Evolutionary conservation across 2,329 filamentous ascomycete species (phyloP).

Genomic region (Talaromyces islandicus): DNA sequence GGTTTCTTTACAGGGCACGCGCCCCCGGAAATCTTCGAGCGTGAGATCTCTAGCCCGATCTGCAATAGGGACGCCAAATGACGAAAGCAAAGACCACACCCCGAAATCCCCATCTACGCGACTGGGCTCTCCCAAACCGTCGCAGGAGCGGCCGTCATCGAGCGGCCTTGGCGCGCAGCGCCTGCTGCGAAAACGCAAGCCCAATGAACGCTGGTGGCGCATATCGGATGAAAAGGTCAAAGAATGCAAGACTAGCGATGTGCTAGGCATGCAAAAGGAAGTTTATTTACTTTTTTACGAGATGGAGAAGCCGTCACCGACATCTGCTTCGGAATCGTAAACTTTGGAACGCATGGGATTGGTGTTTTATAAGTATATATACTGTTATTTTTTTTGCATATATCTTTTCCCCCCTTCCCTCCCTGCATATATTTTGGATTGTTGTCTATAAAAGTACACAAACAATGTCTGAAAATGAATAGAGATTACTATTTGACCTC

Average conservation of each 20-base stretch:
- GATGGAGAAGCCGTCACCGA: slow-evolving; percentile 51
- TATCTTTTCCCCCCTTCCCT: not conserved
- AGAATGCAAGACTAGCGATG: slow-evolving; percentile 86
- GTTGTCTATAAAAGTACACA: not conserved
- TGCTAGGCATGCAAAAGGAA: slow-evolving; percentile 88
- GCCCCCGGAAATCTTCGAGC: slow-evolving; percentile 17
- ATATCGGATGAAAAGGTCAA: slow-evolving; percentile 97
- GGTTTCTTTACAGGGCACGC: slow-evolving; percentile 26
- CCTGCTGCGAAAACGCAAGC: slow-evolving; percentile 53
- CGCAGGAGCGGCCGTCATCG: not conserved
- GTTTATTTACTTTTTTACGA: slow-evolving; percentile 97
- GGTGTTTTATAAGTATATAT: not conserved
- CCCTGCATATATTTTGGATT: not conserved
- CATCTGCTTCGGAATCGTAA: not conserved
- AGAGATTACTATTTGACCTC: not conserved
- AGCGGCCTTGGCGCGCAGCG: slow-evolving; percentile 14
- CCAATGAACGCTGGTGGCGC: slow-evolving; percentile 84
- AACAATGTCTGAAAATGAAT: not conserved
- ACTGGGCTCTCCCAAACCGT: slow-evolving; percentile 1
- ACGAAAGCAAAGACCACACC: not conserved
- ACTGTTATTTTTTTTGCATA: not conserved
- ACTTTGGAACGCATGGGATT: not conserved
- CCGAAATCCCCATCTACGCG: slow-evolving; percentile 5
- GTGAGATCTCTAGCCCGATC: not conserved
- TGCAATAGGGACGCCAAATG: not conserved